phyloP scores from a whole-genome alignment of 305 asterid genomes.

The Fraxinus angustifolia region DNA sequence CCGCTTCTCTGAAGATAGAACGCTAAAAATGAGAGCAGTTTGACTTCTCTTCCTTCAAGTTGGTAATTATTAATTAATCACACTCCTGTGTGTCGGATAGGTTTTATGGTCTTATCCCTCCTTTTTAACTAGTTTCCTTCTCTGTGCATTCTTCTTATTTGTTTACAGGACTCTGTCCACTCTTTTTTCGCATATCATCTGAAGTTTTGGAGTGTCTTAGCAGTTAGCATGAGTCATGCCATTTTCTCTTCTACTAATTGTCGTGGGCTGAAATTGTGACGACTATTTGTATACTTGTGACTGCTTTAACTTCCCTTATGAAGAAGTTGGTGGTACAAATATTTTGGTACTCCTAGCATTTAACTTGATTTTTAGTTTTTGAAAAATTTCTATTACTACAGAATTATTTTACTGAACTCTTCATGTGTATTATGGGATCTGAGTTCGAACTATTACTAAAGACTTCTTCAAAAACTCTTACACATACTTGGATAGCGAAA shows the following conservation, averaged over 20 bases:
- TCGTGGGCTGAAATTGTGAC: not conserved
- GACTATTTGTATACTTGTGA: not conserved
- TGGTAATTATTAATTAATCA: not conserved
- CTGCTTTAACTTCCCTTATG: not conserved
- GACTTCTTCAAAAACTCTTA: not conserved
- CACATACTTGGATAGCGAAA: not conserved
- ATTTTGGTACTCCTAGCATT: not conserved
- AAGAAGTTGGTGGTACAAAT: not conserved
- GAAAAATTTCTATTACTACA: not conserved
- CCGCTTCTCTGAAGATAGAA: not conserved
- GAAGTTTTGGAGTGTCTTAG: not conserved
- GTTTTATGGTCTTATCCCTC: not conserved
- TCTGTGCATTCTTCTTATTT: not conserved
- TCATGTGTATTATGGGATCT: not conserved
- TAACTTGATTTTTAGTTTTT: not conserved
- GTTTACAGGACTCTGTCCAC: not conserved
- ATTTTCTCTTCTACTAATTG: not conserved
- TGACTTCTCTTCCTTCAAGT: not conserved
- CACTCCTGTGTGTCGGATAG: not conserved
- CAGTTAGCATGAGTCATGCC: not conserved
- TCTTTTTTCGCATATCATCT: not conserved
- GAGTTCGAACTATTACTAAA: not conserved
- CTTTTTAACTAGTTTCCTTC: not conserved
- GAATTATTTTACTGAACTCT: not conserved
- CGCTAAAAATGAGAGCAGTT: not conserved